phyloP scores from a whole-genome alignment of 2,329 filamentous ascomycete species.

The Calonectria pauciramosa region DNA sequence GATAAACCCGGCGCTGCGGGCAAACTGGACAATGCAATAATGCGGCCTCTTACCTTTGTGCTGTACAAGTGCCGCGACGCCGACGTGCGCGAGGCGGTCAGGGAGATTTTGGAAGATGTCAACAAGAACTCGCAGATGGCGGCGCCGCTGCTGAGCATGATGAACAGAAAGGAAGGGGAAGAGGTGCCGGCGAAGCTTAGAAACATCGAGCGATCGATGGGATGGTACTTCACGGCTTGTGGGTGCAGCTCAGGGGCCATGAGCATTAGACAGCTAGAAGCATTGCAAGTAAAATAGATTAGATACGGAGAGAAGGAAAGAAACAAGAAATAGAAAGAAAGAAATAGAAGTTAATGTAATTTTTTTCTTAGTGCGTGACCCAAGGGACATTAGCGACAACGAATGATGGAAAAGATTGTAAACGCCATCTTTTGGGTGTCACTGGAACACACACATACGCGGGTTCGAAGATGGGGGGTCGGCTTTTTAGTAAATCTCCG shows the following conservation, averaged over 20 bases:
- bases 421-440: neutral
- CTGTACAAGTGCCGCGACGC: conserved; percentile 37
- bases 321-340: neutral
- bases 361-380: neutral
- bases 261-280: neutral
- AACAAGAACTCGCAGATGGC: conserved; percentile 30
- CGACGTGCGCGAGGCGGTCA: conserved; percentile 23
- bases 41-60: conserved; percentile 38
- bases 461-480: neutral
- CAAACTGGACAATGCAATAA: conserved; percentile 35
- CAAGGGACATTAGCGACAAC: neutral
- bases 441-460: neutral
- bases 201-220: conserved; percentile 38
- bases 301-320: neutral
- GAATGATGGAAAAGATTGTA: neutral
- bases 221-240: conserved; percentile 35
- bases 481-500: neutral
- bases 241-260: conserved; percentile 20
- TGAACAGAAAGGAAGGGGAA: conserved; percentile 24
- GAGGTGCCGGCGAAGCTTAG: conserved; percentile 32
- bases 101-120: conserved; percentile 22
- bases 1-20: neutral
- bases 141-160: conserved; percentile 32
- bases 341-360: neutral
- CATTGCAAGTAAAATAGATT: neutral